A percentile compares a stretch with the other conserved stretches of the same genome.
Evolutionary conservation across 768 basidiomycete species (phyloP).

Genomic region (Boletus subparvulus): DNA sequence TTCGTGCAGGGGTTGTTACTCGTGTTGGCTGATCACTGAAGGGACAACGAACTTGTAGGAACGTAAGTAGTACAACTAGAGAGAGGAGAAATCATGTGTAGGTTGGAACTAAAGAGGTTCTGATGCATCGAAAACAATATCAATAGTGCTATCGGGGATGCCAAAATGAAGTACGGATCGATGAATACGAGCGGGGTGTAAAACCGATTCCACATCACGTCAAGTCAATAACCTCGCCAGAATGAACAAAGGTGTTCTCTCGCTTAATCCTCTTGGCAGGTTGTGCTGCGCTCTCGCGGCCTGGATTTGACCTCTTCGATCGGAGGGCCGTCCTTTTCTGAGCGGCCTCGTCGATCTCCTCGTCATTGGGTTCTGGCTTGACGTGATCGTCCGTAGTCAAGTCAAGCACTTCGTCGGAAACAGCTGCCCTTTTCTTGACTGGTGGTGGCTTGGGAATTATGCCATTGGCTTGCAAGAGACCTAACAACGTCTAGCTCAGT

Average conservation of each 20-base stretch:
- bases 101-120: background rate
- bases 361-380: conserved; percentile 8
- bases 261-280: conserved; percentile 29
- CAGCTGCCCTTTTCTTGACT: background rate
- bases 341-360: conserved; percentile 9
- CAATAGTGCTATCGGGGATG: background rate
- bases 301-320: conserved; percentile 4
- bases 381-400: conserved; percentile 11
- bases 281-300: background rate
- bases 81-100: background rate
- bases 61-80: background rate
- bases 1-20: background rate
- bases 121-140: background rate
- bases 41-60: background rate
- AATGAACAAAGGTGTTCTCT: conserved; percentile 15
- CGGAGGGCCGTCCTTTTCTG: background rate
- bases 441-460: conserved; percentile 21
- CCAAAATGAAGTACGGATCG: background rate
- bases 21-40: background rate
- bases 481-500: conserved; percentile 7
- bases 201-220: conserved; percentile 19
- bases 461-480: conserved; percentile 28
- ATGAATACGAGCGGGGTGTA: background rate
- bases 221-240: conserved; percentile 32
- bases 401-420: conserved; percentile 21